Evolutionary conservation across 2,329 filamentous ascomycete genomes (phyloP), one percentile per base, ranked within the genome.

Genomic region (Aspergillus sp.): DNA sequence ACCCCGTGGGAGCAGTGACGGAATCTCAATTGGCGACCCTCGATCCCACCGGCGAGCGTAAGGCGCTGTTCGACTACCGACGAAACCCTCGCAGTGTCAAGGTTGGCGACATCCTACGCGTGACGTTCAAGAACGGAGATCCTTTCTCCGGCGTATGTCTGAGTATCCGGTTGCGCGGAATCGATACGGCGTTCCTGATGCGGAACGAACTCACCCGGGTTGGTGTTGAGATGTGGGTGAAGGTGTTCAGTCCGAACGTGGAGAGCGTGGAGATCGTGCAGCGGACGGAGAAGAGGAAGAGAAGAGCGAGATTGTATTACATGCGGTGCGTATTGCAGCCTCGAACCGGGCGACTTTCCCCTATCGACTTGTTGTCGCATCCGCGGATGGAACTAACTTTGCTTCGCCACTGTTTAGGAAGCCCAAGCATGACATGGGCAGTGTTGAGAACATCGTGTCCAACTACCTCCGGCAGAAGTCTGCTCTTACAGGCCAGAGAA

Each of bases 211-310:
- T 99, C 63, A 92, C 90, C 61, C 84, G 89, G 63, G 84, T 95
- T 5, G 89, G 90, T 55, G 90, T 96, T 55, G 94, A 99, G 82
- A 94, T 96, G 90, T 96, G 91, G 87, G 91, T 89, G 75, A 99
- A 99, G 80, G 81, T 97, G 54, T 97, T 94, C 79, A 89, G 85
- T 68, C 93, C 93, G 55, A 88, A 89, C 68, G 88, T 97, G 29
- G 85, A 88, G 69, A 90, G 89, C 58, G 91, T 99, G 66, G 93
- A 99, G 76, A 88, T 99, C 64, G 89, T 97, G 72, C 90, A 96
- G 83, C 81, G 93, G 64, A 82, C 85, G 58, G 81, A 84, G 67
- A 94, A 91, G 87, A 84, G 91, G 71, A 90, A 91, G 60, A 87
- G 92, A 70, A 84, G 94, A 65, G 93, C 92, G 21, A 82, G 91